Base-by-base conservation (phyloP, 305 asterid genomes). In the Fraxinus nigra region DNA sequence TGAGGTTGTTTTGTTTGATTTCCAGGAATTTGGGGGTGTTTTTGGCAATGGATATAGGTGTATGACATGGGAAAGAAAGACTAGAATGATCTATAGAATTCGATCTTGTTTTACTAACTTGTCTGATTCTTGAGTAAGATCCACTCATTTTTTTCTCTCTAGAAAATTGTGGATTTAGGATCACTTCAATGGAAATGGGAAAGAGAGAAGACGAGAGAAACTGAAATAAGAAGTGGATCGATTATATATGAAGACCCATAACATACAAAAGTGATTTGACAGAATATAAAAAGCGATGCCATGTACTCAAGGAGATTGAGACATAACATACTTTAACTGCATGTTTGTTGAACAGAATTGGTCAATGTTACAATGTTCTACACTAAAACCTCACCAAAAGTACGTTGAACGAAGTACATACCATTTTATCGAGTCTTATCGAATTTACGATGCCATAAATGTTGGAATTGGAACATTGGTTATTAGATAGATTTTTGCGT, bases 81-180 rank as follows among this genome's bases (percentile, higher is more conserved):
- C 83, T 77, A 61, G 83, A 65, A 56, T 78, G 82, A 67, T 83
- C 87, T 67, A 81, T 34, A 78, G 87, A 86, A 20, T 84, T 81
- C 79, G 89, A 81, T 86, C 59, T 54, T 77, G 24, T 65, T 32
- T 81, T 46, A 30, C 34, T 73, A 34, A 63, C 78, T 54, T 34
- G 22, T 77, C 56, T 81, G 70, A 81, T 79, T 75, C 85, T 86
- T 2, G 83, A 78, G 56, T 83, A 69, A 1, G 75, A 83, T 69
- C 83, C 80, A 43, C 43, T 78, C 85, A 80, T 86, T 73, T 18
- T 46, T 56, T 4, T 5, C 24, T 67, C 24, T 67, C 37, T 11
- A 32, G 75, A 67, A 69, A 69, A 30, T 14, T 30, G 40, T 14
- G 40, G 75, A 69, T 69, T 69, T 30, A 14, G 75, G 75, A 69